phyloP scores from a whole-genome alignment of 345 rosid genomes.

The Euphorbia tirucalli region DNA sequence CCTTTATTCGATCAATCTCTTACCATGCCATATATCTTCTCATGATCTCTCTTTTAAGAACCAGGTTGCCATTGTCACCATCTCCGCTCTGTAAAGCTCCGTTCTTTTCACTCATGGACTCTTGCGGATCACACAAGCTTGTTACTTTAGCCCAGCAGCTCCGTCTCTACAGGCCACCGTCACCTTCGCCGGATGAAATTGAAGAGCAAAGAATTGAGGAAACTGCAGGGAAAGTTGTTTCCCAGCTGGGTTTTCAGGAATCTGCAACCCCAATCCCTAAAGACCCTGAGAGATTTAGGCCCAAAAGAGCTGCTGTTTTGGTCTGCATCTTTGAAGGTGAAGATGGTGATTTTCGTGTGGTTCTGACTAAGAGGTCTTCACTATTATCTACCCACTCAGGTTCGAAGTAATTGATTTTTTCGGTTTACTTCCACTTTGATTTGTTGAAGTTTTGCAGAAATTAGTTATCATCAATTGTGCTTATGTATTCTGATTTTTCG shows the following conservation, averaged over 20 bases:
- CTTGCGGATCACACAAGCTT: slow-evolving; percentile 43
- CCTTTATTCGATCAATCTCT: neutral
- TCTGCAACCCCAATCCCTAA: slow-evolving; percentile 46
- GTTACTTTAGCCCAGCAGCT: slow-evolving; percentile 62
- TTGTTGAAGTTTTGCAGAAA: neutral
- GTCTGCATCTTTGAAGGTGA: slow-evolving; percentile 86
- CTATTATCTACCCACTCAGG: slow-evolving; percentile 82
- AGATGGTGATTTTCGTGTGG: slow-evolving; percentile 71
- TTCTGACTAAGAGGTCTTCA: slow-evolving; percentile 83
- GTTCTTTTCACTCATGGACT: slow-evolving; percentile 38
- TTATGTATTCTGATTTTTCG: no score
- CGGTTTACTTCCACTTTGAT: neutral
- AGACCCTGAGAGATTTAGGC: slow-evolving; percentile 53
- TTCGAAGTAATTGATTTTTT: slow-evolving; percentile 21
- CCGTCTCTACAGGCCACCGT: slow-evolving; percentile 64
- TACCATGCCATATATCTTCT: slow-evolving; percentile 5
- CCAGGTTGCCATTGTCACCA: slow-evolving; percentile 26
- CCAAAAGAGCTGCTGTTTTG: slow-evolving; percentile 90
- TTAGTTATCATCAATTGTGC: neutral
- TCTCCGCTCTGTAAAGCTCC: slow-evolving; percentile 16
- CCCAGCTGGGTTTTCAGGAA: slow-evolving; percentile 84
- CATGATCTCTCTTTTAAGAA: slow-evolving; percentile 45
- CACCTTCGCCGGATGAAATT: slow-evolving; percentile 35
- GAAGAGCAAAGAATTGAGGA: slow-evolving; percentile 48
- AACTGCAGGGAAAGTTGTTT: slow-evolving; percentile 61